phyloP scores from a whole-genome alignment of 2,329 filamentous ascomycete genomes.

The Sporothrix humicola region DNA sequence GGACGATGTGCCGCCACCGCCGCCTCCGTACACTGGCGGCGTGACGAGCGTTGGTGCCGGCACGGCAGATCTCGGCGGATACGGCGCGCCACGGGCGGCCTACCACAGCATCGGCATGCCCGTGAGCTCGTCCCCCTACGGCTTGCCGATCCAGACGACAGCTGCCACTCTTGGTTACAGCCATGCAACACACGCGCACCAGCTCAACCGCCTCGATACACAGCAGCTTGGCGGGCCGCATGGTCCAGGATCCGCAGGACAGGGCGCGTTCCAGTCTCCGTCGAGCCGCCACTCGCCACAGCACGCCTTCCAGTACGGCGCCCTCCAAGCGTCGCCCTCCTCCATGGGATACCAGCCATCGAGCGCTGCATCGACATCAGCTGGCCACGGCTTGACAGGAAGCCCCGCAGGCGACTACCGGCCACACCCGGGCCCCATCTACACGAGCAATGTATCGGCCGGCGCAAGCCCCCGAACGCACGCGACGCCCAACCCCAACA shows the following conservation, averaged over 20 bases:
- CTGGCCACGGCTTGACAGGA: slow-evolving; percentile 27
- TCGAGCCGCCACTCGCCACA: slow-evolving; percentile 33
- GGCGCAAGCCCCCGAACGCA: slow-evolving; percentile 36
- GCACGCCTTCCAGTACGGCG: slow-evolving; percentile 35
- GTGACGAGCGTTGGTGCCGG: not conserved
- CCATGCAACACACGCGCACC: slow-evolving; percentile 20
- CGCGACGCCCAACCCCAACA: slow-evolving; percentile 36
- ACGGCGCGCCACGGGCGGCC: slow-evolving; percentile 26
- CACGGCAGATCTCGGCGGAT: slow-evolving; percentile 27
- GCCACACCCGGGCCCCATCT: slow-evolving; percentile 32
- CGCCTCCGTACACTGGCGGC: not conserved
- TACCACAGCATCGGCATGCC: slow-evolving; percentile 33
- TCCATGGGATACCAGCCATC: slow-evolving; percentile 36
- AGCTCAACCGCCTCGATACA: slow-evolving; percentile 36
- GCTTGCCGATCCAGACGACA: slow-evolving; percentile 31
- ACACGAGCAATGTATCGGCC: slow-evolving; percentile 31
- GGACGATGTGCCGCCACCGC: slow-evolving; percentile 25
- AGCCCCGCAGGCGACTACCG: slow-evolving; percentile 35
- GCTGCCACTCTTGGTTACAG: slow-evolving; percentile 22
- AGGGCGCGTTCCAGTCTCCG: slow-evolving; percentile 34
- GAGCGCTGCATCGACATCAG: slow-evolving; percentile 32
- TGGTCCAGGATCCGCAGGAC: slow-evolving; percentile 28
- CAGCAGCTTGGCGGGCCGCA: slow-evolving; percentile 28
- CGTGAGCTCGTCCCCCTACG: slow-evolving; percentile 35
- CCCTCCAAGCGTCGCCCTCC: slow-evolving; percentile 35